Percentiles rank a stretch among this genome's conserved stretches.
These are phyloP conservation scores for Botrytis pseudocinerea DNA, from an alignment of 2,329 filamentous ascomycete genomes.

Conservation along the genomic window DNA sequence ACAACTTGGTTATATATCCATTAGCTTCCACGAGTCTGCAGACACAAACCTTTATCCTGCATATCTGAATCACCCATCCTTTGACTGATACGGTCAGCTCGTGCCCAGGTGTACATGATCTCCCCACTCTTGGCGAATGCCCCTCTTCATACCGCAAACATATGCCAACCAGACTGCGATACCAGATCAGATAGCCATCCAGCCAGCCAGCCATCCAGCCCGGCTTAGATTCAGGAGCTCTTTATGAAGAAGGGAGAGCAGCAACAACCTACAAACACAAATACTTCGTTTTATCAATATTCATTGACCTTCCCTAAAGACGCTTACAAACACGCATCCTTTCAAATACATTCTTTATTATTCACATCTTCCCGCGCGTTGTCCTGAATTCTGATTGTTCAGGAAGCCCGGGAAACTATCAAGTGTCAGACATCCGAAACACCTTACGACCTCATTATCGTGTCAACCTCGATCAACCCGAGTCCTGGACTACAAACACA, in stretches of 20 bases:
- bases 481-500: conserved; percentile 17
- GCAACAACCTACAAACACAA: conserved; percentile 22
- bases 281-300: conserved; percentile 10
- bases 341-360: conserved; percentile 1
- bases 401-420: conserved; percentile 33
- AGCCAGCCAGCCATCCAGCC: neutral
- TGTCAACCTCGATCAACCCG: conserved; percentile 14
- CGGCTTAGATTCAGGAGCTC: conserved; percentile 22
- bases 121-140: conserved; percentile 20
- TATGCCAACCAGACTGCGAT: conserved; percentile 7
- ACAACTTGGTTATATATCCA: neutral
- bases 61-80: conserved; percentile 1
- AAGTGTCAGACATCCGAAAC: conserved; percentile 12
- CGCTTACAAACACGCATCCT: neutral
- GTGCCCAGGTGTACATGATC: conserved; percentile 11
- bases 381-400: conserved; percentile 34
- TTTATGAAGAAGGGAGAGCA: conserved; percentile 14
- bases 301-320: neutral
- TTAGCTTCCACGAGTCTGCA: neutral
- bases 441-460: conserved; percentile 24
- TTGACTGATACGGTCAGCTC: conserved; percentile 1
- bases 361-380: conserved; percentile 29
- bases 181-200: conserved; percentile 5
- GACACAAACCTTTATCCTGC: neutral
- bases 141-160: conserved; percentile 20